Percentiles rank a stretch among this genome's conserved stretches.
Conservation (phyloP, 805 yeast genomes). For the Kockiozyma suomiensis region DNA sequence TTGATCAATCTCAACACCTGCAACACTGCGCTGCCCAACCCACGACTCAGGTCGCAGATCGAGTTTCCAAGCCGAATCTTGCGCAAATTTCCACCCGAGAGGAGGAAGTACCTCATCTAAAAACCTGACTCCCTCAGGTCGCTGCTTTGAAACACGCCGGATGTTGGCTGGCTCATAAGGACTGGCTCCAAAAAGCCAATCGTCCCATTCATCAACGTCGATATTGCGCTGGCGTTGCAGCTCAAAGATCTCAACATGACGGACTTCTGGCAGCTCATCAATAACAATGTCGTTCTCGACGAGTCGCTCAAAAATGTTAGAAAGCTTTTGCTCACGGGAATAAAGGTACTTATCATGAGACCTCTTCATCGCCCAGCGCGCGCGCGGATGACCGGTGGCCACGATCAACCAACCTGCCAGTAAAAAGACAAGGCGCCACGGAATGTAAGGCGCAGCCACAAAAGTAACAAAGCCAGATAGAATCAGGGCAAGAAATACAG, state of each 20-base stretch:
- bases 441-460: conserved; percentile 41
- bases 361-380: conserved; percentile 15
- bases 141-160: conserved; percentile 50
- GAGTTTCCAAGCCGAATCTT: conserved; percentile 60
- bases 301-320: conserved; percentile 43
- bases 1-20: conserved; percentile 37
- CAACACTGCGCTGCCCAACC: conserved; percentile 51
- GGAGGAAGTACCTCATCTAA: conserved; percentile 68
- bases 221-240: conserved; percentile 66
- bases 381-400: conserved; percentile 30
- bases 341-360: conserved; percentile 28
- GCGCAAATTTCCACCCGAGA: conserved; percentile 69
- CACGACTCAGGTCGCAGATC: conserved; percentile 60
- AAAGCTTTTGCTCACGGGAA: conserved; percentile 41
- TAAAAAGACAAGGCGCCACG: conserved; percentile 32
- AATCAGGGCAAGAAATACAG: conserved; percentile 28
- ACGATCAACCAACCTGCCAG: conserved; percentile 32
- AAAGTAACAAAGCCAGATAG: conserved; percentile 43
- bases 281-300: conserved; percentile 55
- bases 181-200: conserved; percentile 57
- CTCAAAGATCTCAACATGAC: conserved; percentile 76
- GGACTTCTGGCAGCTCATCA: conserved; percentile 66
- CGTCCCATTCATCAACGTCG: conserved; percentile 59
- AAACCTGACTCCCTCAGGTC: conserved; percentile 65
- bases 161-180: conserved; percentile 58